Percentiles rank a stretch among this genome's conserved stretches.
Conservation (phyloP, 805 yeast species). For the Zygoascus ofunaensis region DNA sequence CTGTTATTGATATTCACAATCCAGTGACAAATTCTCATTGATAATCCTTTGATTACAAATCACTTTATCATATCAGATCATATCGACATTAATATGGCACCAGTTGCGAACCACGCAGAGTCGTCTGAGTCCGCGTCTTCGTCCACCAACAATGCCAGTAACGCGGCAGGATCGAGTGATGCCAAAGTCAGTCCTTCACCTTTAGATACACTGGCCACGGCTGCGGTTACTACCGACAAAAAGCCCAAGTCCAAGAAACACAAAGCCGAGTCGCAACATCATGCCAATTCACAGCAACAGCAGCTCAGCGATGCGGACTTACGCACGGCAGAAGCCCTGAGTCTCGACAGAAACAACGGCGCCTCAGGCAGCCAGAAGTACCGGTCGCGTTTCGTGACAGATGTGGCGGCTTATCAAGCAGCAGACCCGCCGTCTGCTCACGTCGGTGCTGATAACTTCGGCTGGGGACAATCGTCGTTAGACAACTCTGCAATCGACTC, state of each 20-base stretch:
- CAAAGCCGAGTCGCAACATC: neutral
- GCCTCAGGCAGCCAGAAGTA: neutral
- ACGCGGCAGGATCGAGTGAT: too few species aligned
- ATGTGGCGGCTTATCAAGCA: neutral
- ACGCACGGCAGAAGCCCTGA: neutral
- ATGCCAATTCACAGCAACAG: neutral
- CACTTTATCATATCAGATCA: too few species aligned
- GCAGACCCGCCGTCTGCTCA: neutral
- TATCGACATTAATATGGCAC: too few species aligned
- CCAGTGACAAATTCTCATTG: too few species aligned
- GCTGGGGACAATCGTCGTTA: neutral
- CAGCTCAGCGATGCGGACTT: neutral
- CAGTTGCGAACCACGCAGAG: neutral
- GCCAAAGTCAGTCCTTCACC: neutral
- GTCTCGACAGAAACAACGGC: neutral
- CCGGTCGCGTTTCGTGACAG: neutral
- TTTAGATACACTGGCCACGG: slow-evolving; percentile 3
- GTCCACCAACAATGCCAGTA: neutral
- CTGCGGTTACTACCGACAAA: slow-evolving; percentile 1
- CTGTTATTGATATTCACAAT: too few species aligned
- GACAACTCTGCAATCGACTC: neutral
- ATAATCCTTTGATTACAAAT: too few species aligned
- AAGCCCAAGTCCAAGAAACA: neutral
- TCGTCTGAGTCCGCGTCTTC: neutral
- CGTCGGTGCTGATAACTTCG: neutral